Conservation (phyloP, 1,284 basidiomycete species). For the Ceratobasidium sp. region DNA sequence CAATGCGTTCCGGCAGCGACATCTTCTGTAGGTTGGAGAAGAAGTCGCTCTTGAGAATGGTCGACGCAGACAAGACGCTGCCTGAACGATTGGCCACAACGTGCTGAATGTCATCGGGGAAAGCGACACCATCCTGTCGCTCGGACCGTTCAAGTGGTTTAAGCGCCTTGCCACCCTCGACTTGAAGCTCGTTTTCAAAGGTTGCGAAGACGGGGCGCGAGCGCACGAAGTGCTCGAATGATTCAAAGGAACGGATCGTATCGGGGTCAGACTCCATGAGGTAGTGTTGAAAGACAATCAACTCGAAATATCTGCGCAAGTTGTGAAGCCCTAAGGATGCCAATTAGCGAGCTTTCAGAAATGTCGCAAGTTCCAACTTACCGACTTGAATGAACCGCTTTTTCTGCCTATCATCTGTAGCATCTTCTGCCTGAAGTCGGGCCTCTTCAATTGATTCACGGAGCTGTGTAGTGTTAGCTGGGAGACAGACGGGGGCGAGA, state of each 20-base stretch:
- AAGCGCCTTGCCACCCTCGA: constrained; percentile 83
- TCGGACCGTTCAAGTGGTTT: constrained; percentile 87
- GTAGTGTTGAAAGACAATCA: constrained; percentile 96
- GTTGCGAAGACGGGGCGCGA: constrained; percentile 85
- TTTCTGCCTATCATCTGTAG: constrained; percentile 77
- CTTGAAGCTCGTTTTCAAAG: constrained; percentile 90
- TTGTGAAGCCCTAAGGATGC: constrained; percentile 74
- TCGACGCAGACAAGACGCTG: constrained; percentile 89
- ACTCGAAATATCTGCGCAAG: constrained; percentile 87
- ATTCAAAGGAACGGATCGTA: constrained; percentile 79
- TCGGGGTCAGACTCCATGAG: constrained; percentile 88
- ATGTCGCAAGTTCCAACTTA: constrained; percentile 55
- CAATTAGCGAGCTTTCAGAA: constrained; percentile 46
- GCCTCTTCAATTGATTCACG: constrained; percentile 91
- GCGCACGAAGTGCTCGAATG: constrained; percentile 80
- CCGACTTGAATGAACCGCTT: constrained; percentile 77
- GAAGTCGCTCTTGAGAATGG: constrained; percentile 98
- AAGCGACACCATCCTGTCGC: constrained; percentile 78
- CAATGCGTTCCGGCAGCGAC: constrained; percentile 93
- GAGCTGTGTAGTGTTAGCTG: constrained; percentile 50
- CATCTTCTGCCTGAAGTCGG: constrained; percentile 78
- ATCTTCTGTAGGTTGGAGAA: constrained; percentile 96
- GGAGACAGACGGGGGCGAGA: not conserved
- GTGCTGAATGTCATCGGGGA: constrained; percentile 88
- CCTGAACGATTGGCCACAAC: constrained; percentile 89